Conservation (phyloP, 1,139 yeast species). For the Chernovozyma sophiae-reginae region DNA sequence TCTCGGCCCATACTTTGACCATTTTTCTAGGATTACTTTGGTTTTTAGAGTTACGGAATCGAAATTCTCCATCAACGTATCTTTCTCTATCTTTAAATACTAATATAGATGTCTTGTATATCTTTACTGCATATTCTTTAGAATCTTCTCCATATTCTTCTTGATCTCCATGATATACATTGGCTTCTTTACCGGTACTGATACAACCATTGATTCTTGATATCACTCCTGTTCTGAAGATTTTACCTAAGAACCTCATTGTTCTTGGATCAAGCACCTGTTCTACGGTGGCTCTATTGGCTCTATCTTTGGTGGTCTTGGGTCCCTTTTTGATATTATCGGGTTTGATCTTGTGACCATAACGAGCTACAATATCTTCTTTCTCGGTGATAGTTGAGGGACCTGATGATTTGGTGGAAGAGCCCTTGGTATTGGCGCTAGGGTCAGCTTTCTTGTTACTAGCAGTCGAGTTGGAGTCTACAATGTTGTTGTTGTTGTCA, state of each 20-base stretch:
- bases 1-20: conserved; percentile 99
- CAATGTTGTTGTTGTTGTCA: too few relatives aligned
- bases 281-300: conserved; percentile 94
- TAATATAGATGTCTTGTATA: conserved; percentile 90
- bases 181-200: conserved; percentile 97
- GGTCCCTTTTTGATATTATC: conserved; percentile 56
- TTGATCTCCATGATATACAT: conserved; percentile 89
- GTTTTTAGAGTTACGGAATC: conserved; percentile 79
- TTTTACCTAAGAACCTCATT: conserved; percentile 70
- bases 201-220: conserved; percentile 90
- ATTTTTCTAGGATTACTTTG: conserved; percentile 94
- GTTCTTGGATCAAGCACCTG: conserved; percentile 96
- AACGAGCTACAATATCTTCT: conserved; percentile 56
- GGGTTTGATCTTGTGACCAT: conserved; percentile 59
- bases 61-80: conserved; percentile 92
- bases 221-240: conserved; percentile 78
- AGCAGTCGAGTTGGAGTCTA: too few relatives aligned
- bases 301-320: conserved; percentile 68
- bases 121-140: conserved; percentile 79
- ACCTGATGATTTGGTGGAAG: not conserved
- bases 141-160: conserved; percentile 44
- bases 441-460: conserved; percentile 1
- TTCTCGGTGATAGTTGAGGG: conserved; percentile 35
- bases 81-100: conserved; percentile 95
- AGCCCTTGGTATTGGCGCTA: too few relatives aligned